Conservation (phyloP, 805 yeast genomes). For the Saccharomycopsis malanga region DNA sequence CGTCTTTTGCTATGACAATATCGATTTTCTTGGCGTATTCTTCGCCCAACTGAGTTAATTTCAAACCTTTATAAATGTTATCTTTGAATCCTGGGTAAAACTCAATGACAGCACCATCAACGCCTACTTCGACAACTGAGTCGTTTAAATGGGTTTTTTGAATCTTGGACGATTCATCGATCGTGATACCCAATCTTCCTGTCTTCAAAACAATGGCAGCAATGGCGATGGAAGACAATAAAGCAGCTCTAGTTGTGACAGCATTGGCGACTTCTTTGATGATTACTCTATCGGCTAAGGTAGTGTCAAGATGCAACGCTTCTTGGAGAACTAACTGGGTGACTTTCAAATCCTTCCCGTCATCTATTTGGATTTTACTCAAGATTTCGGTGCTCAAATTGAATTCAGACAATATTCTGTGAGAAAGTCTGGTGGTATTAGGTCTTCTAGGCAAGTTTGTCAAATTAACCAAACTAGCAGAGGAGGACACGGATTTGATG, state of each 20-base stretch:
- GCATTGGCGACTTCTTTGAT: conserved; percentile 72
- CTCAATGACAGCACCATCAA: conserved; percentile 92
- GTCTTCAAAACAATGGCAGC: conserved; percentile 73
- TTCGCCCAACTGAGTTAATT: conserved; percentile 61
- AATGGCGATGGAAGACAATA: conserved; percentile 79
- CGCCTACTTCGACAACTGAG: conserved; percentile 79
- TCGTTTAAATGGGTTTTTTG: conserved; percentile 42
- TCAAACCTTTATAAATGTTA: conserved; percentile 71
- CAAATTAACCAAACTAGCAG: conserved; percentile 15
- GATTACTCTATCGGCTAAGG: conserved; percentile 61
- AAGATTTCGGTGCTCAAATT: conserved; percentile 75
- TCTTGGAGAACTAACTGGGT: conserved; percentile 64
- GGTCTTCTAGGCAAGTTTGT: conserved; percentile 29
- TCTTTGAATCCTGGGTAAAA: conserved; percentile 86
- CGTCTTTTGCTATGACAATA: conserved; percentile 83
- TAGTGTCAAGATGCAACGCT: conserved; percentile 61
- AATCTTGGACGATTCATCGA: conserved; percentile 29
- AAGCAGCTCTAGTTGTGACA: conserved; percentile 84
- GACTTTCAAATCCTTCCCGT: conserved; percentile 60
- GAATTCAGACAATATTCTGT: conserved; percentile 70
- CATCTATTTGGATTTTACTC: conserved; percentile 81
- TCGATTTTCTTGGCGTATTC: conserved; percentile 58
- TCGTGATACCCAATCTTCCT: conserved; percentile 40
- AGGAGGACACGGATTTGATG: conserved; percentile 11
- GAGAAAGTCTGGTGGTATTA: conserved; percentile 34